phyloP scores from a whole-genome alignment of 805 yeast genomes.

The Alloascoidea africana region DNA sequence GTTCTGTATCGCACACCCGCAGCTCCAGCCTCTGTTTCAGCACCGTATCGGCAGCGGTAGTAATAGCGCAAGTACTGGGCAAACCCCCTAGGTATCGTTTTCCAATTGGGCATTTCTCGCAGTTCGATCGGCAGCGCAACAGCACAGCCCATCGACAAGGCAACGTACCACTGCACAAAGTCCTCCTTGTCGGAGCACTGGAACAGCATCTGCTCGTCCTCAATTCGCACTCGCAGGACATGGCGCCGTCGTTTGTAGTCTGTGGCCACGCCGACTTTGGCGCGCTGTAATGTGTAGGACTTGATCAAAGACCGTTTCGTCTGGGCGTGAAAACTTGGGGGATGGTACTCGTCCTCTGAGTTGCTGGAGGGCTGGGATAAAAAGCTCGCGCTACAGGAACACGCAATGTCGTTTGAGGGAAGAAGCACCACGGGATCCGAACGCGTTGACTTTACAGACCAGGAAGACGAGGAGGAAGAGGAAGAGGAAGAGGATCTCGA shows the following conservation, averaged over 20 bases:
- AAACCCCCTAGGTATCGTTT: constrained; percentile 80
- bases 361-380: too few species aligned
- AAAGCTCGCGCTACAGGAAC: too few species aligned
- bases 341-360: too few species aligned
- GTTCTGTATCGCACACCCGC: too few species aligned
- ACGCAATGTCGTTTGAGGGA: too few species aligned
- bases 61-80: too few species aligned
- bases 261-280: constrained; percentile 68
- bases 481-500: neutral
- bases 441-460: too few species aligned
- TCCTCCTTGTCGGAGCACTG: constrained; percentile 47
- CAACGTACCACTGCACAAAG: constrained; percentile 67
- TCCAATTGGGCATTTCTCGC: constrained; percentile 58
- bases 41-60: too few species aligned
- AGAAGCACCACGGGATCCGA: too few species aligned
- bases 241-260: constrained; percentile 64
- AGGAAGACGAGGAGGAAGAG: constrained; percentile 4
- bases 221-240: constrained; percentile 64
- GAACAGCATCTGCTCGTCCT: constrained; percentile 66
- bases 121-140: constrained; percentile 61
- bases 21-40: too few species aligned
- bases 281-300: constrained; percentile 72
- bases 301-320: too few species aligned
- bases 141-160: constrained; percentile 60
- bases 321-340: too few species aligned